Conservation (phyloP, 2,329 filamentous ascomycete species). For the Exserohilum turcica region DNA sequence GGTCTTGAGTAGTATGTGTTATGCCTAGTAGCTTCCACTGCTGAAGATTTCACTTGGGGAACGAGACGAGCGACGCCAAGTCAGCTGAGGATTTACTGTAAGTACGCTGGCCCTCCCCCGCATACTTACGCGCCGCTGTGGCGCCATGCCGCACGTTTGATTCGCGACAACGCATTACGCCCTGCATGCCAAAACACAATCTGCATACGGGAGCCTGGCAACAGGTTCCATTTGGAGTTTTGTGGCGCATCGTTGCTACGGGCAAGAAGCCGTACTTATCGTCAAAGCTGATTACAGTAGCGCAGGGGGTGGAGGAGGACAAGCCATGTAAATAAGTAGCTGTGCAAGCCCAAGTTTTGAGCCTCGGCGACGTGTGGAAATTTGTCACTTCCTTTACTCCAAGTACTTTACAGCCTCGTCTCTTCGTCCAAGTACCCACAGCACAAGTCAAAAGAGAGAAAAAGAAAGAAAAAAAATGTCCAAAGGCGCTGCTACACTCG, state of each 20-base stretch:
- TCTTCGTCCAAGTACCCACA: not conserved
- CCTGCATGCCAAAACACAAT: not conserved
- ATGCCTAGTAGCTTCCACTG: too few species aligned
- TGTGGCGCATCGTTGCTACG: too few species aligned
- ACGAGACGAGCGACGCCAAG: not conserved
- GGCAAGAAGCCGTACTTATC: too few species aligned
- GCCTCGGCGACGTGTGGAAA: too few species aligned
- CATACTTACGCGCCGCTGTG: not conserved
- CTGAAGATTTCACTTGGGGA: not conserved
- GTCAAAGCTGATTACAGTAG: too few species aligned
- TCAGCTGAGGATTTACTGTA: conserved; percentile 1
- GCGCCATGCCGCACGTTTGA: not conserved
- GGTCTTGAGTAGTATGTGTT: too few species aligned
- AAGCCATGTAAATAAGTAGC: too few species aligned
- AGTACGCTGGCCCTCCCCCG: not conserved
- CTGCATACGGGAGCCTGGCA: not conserved
- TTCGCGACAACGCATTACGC: not conserved
- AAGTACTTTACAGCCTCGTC: too few species aligned
- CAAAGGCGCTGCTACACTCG: not conserved
- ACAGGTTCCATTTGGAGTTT: not conserved
- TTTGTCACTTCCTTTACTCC: too few species aligned
- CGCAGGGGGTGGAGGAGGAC: too few species aligned
- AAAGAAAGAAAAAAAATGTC: not conserved
- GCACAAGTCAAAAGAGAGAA: not conserved
- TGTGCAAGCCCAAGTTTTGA: too few species aligned